phyloP scores from a whole-genome alignment of 2,329 filamentous ascomycete species.

The Sclerotinia nivalis region DNA sequence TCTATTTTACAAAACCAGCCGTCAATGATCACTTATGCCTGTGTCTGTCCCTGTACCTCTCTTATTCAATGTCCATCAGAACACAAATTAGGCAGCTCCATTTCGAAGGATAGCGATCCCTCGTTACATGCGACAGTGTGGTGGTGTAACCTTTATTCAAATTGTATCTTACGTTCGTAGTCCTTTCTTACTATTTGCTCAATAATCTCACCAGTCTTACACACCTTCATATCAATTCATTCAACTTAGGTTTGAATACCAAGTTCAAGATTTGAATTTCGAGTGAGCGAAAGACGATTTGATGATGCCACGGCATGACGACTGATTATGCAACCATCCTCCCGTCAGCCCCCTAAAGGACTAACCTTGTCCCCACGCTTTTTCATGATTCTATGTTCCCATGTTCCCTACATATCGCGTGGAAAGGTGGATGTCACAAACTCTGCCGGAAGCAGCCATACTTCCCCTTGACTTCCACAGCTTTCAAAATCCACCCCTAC shows the following conservation, averaged over 20 bases:
- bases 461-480: slow-evolving; percentile 22
- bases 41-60: background rate
- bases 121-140: slow-evolving; percentile 19
- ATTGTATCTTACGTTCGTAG: slow-evolving; percentile 7
- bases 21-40: slow-evolving; percentile 5
- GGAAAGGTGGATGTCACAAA: slow-evolving; percentile 22
- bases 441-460: slow-evolving; percentile 19
- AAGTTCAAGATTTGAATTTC: background rate
- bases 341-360: slow-evolving; percentile 21
- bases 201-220: slow-evolving; percentile 7
- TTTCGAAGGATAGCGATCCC: slow-evolving; percentile 14
- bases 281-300: background rate
- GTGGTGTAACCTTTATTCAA: slow-evolving; percentile 10
- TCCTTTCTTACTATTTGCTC: background rate
- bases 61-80: slow-evolving; percentile 1
- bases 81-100: slow-evolving; percentile 16
- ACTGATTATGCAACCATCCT: slow-evolving; percentile 18
- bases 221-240: background rate
- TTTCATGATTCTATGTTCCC: background rate
- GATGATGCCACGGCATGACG: slow-evolving; percentile 1
- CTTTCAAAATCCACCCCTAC: slow-evolving; percentile 5
- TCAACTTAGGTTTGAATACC: background rate
- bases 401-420: slow-evolving; percentile 21
- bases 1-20: slow-evolving; percentile 9
- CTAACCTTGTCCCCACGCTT: slow-evolving; percentile 20